Conservation (phyloP, 148 eudicot genomes). For the Rhododendron ovatum region DNA sequence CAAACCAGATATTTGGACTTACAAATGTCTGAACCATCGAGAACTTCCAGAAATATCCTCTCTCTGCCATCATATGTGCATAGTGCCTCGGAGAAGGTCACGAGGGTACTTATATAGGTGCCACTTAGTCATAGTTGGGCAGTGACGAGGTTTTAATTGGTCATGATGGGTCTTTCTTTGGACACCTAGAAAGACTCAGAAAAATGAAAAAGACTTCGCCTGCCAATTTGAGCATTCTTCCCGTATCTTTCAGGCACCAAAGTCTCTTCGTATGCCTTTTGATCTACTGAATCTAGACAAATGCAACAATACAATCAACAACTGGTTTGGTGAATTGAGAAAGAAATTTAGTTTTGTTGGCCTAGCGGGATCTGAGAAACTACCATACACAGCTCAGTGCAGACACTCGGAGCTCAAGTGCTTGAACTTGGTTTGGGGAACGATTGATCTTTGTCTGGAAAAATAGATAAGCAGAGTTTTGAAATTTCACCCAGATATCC, state of each 20-base stretch:
- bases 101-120: background rate
- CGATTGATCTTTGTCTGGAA: background rate
- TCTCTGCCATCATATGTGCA: background rate
- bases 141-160: background rate
- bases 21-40: background rate
- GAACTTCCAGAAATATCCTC: background rate
- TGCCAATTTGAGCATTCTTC: background rate
- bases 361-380: background rate
- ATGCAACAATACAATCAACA: background rate
- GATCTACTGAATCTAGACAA: background rate
- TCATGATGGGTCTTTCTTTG: background rate
- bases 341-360: background rate
- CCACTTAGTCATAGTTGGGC: background rate
- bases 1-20: background rate
- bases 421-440: background rate
- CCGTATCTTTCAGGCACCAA: background rate
- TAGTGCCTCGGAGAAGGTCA: background rate
- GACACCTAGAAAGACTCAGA: background rate
- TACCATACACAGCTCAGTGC: background rate
- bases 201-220: background rate
- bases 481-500: background rate
- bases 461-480: background rate
- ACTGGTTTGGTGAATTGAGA: background rate
- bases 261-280: background rate
- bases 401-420: background rate